Conservation (phyloP, 108 stramenopile genomes). For the Bacterosira constricta region DNA sequence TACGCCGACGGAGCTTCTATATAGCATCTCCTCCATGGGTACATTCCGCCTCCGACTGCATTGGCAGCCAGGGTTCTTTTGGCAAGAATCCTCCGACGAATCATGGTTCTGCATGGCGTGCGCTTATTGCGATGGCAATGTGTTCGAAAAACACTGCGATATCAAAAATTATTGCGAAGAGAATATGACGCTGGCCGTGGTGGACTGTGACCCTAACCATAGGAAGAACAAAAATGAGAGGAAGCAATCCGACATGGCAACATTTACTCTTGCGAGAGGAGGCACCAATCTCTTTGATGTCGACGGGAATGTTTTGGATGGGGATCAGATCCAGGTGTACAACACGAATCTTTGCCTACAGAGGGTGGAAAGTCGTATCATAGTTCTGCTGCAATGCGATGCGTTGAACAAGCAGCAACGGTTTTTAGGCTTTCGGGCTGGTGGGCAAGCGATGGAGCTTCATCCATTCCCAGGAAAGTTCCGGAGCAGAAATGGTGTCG, state of each 20-base stretch:
- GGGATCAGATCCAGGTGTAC: constrained; percentile 3
- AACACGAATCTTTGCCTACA: constrained; percentile 7
- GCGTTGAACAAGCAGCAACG: constrained; percentile 1
- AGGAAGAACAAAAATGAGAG: not conserved
- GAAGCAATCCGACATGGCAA: not conserved
- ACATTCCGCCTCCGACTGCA: constrained; percentile 7
- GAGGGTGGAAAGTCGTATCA: not conserved
- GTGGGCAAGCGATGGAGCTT: constrained; percentile 30
- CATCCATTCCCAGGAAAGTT: constrained; percentile 12
- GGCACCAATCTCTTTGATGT: not conserved
- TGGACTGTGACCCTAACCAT: not conserved
- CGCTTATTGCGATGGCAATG: constrained; percentile 10
- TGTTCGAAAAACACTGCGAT: not conserved
- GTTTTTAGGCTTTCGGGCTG: constrained; percentile 16
- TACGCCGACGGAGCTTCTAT: too few relatives aligned
- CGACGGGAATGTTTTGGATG: not conserved
- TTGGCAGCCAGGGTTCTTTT: constrained; percentile 11
- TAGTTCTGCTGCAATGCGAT: constrained; percentile 4
- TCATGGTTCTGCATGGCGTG: constrained; percentile 20
- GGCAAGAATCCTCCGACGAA: constrained; percentile 18
- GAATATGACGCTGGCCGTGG: constrained; percentile 12
- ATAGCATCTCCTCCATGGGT: not conserved
- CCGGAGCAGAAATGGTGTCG: not conserved
- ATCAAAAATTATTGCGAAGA: constrained; percentile 4
- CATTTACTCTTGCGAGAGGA: not conserved